phyloP scores from a whole-genome alignment of 257 asterid genomes.

The Nyctanthes arbortristis region DNA sequence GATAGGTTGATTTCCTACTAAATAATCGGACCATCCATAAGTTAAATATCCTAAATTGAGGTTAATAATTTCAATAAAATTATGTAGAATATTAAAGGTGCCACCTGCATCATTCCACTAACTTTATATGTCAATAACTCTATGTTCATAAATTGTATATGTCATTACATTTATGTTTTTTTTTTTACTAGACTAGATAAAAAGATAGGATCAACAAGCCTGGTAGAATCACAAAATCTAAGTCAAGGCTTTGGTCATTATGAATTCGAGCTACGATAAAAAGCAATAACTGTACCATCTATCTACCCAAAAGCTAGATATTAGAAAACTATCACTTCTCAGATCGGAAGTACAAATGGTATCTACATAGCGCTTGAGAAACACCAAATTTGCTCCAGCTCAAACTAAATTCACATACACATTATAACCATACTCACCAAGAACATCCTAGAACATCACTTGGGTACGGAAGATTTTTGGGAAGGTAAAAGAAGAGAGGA shows the following conservation, averaged over 20 bases:
- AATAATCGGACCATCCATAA: neutral
- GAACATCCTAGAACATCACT: neutral
- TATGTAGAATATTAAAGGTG: neutral
- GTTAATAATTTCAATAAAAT: neutral
- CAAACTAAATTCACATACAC: neutral
- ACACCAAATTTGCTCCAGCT: neutral
- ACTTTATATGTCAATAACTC: neutral
- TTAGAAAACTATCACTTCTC: neutral
- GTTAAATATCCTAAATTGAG: too few species aligned
- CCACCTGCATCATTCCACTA: slow-evolving; percentile 18
- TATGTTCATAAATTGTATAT: too few species aligned
- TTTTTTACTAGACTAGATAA: too few species aligned
- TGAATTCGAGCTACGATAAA: neutral
- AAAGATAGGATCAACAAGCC: too few species aligned
- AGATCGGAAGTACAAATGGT: neutral
- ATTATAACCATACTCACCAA: neutral
- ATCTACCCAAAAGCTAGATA: neutral
- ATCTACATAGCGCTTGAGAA: neutral
- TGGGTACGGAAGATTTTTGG: neutral
- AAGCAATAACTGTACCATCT: neutral
- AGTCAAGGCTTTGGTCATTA: neutral
- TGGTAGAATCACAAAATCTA: neutral
- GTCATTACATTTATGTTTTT: too few species aligned
- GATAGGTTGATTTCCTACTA: neutral
- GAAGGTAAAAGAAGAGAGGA: neutral